Evolutionary conservation across 768 basidiomycete species (phyloP), one percentile per base, ranked within the genome.

Genomic region (Dendrothele bispora): DNA sequence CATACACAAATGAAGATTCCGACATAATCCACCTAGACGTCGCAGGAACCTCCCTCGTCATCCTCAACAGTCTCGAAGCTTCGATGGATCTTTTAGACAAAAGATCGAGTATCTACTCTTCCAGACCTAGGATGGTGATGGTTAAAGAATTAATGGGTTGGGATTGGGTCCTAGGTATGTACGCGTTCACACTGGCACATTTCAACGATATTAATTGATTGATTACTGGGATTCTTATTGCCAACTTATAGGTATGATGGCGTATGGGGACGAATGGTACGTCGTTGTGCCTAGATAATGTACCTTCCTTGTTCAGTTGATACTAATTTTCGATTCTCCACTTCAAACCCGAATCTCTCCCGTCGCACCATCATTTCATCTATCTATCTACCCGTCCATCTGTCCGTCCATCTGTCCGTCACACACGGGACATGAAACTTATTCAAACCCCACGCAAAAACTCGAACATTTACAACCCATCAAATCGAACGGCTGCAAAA

Each of bases 81-180:
- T 66, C 68, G 2, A 54, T 51, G 3, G 74, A 78, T 11, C 65
- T 78, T 12, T 64, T 78, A 35, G 74, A 75, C 41, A 70, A 65
- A 44, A 54, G 71, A 10, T 74, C 68, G 12, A 47, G 60, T 8
- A 69, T 70, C 18, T 78, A 77, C 53, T 77, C 74, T n/a, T n/a
- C n/a, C n/a, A n/a, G n/a, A n/a, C n/a, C n/a, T n/a, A 11, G 62
- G 66, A 46, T 54, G 59, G 50, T 46, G 17, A 24, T 25, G 28
- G 37, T 24, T n/a, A 7, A 18, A 10, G 17, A 18, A 27, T 10
- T 2, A 30, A n/a, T 21, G 20, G 14, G 18, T 17, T 14, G 17
- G 26, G 8, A 24, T 4, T 29, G 7, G 24, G 24, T 7, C 21
- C 18, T 24, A 12, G 17, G 37, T 26, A 21, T 20, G 18, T 25